Evolutionary conservation across 2,329 filamentous ascomycete species (phyloP).

Genomic region (Monosporascus sp.): DNA sequence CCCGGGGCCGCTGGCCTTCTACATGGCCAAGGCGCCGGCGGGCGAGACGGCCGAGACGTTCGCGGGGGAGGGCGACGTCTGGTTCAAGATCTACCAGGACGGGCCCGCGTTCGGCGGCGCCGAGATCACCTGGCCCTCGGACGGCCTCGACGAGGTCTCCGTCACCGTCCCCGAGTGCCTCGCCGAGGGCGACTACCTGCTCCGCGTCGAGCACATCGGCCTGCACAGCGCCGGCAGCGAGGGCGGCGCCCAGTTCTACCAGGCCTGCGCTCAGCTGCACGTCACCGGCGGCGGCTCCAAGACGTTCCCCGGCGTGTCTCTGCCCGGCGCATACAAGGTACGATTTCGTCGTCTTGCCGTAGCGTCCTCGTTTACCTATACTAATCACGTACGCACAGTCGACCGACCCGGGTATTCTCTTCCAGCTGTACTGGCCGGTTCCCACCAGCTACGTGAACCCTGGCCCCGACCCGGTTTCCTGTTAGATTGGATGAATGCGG

Average conservation of each 20-base stretch:
- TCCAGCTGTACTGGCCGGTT: constrained; percentile 21
- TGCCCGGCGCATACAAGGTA: constrained; percentile 24
- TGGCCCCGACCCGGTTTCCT: constrained; percentile 12
- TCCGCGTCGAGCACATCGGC: constrained; percentile 30
- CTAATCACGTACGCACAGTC: constrained; percentile 7
- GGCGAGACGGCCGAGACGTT: constrained; percentile 21
- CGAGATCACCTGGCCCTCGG: constrained; percentile 14
- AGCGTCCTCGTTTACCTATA: neutral
- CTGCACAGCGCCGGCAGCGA: constrained; percentile 23
- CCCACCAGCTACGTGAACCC: constrained; percentile 24
- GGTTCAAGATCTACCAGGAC: constrained; percentile 28
- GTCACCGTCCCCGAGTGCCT: constrained; percentile 27
- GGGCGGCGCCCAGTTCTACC: constrained; percentile 28
- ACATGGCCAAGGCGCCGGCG: constrained; percentile 23
- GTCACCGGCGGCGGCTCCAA: constrained; percentile 25
- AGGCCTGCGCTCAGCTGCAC: constrained; percentile 24
- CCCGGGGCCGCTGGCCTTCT: constrained; percentile 25
- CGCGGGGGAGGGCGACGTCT: constrained; percentile 21
- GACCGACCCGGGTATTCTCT: constrained; percentile 21
- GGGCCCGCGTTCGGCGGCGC: constrained; percentile 15
- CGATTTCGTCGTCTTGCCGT: neutral
- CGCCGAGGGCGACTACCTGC: constrained; percentile 29
- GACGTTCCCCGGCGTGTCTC: constrained; percentile 20
- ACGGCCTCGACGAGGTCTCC: constrained; percentile 12
- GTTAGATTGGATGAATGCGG: constrained; percentile 1